Percentiles rank a stretch among this genome's conserved stretches.
Conservation (phyloP, 306 rosid genomes). For the Medicago arabica region DNA sequence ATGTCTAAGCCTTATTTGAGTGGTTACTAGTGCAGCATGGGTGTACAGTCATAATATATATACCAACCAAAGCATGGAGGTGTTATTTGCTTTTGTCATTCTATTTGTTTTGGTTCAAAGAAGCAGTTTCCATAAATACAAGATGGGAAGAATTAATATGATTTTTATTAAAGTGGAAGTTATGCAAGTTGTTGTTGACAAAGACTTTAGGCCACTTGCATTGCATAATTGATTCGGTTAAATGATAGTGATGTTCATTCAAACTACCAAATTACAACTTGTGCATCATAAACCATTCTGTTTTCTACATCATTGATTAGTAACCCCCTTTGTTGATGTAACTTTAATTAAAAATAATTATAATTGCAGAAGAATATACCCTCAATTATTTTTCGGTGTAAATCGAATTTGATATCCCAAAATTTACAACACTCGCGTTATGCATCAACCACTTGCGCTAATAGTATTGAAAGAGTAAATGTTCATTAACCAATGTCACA, state of each 20-base stretch:
- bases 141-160: not conserved
- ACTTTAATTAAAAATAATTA: constrained; percentile 3
- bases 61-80: not conserved
- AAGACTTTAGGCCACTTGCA: constrained; percentile 43
- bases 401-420: no score
- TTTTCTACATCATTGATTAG: constrained; percentile 15
- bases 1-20: not conserved
- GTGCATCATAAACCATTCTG: constrained; percentile 20
- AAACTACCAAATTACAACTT: constrained; percentile 35
- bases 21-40: not conserved
- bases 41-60: not conserved
- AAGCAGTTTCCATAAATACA: constrained; percentile 18
- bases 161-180: constrained; percentile 25
- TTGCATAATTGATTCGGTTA: constrained; percentile 10
- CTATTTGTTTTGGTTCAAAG: constrained; percentile 7
- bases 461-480: not conserved
- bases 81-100: constrained; percentile 4
- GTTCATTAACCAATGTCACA: not conserved
- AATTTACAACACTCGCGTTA: not conserved
- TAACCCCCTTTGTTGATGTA: not conserved
- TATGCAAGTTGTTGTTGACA: constrained; percentile 43
- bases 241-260: constrained; percentile 26
- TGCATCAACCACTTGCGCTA: not conserved
- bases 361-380: not conserved
- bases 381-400: not conserved